Percentiles rank a stretch among this genome's conserved stretches.
Conservation (phyloP, 768 basidiomycete genomes). For the Albatrellus ellisii region DNA sequence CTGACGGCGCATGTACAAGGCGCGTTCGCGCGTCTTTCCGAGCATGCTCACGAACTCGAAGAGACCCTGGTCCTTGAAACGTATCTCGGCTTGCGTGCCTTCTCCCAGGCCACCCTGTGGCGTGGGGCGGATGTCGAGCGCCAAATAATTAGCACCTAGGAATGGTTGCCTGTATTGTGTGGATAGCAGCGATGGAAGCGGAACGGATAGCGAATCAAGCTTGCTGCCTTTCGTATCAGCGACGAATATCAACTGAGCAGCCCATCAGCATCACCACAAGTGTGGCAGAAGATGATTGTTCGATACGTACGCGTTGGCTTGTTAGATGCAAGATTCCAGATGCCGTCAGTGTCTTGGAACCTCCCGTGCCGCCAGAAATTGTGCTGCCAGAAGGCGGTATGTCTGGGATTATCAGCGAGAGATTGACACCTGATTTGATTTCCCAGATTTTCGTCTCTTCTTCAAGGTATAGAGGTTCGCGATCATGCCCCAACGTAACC, state of each 20-base stretch:
- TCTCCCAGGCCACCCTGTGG: slow-evolving; percentile 50
- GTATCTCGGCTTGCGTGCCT: slow-evolving; percentile 53
- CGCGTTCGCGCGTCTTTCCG: slow-evolving; percentile 67
- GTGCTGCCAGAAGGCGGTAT: slow-evolving; percentile 29
- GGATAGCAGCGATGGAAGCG: slow-evolving; percentile 48
- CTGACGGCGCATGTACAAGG: slow-evolving; percentile 63
- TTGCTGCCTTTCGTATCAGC: slow-evolving; percentile 12
- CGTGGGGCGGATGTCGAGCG: slow-evolving; percentile 54
- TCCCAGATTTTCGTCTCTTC: slow-evolving; percentile 46
- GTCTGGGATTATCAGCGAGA: slow-evolving; percentile 45
- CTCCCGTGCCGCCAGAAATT: slow-evolving; percentile 38
- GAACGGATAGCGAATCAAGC: slow-evolving; percentile 37
- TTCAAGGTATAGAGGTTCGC: slow-evolving; percentile 49
- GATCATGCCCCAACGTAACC: slow-evolving; percentile 48
- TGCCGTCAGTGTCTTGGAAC: slow-evolving; percentile 43
- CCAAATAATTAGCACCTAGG: slow-evolving; percentile 55
- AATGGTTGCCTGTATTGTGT: slow-evolving; percentile 69
- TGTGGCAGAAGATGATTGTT: neutral
- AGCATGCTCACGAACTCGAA: slow-evolving; percentile 61
- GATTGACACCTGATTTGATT: slow-evolving; percentile 43
- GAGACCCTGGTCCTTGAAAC: slow-evolving; percentile 54
- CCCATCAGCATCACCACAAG: neutral
- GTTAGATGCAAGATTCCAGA: slow-evolving; percentile 51
- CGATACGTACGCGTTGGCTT: slow-evolving; percentile 49
- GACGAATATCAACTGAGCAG: slow-evolving; percentile 47